Conservation (phyloP, 768 basidiomycete genomes). For the Astraeus odoratus region DNA sequence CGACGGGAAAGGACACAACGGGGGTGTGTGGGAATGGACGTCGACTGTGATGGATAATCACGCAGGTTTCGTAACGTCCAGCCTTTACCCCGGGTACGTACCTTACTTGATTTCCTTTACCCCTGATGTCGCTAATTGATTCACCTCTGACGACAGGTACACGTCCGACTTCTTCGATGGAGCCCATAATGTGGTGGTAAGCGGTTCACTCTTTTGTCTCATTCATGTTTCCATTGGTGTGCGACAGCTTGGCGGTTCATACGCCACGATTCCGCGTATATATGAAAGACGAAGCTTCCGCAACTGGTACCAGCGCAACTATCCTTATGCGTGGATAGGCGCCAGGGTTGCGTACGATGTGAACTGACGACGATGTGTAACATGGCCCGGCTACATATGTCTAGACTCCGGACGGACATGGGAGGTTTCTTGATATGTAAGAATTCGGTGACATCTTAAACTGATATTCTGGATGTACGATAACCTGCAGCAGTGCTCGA, state of each 20-base stretch:
- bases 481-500: too few species aligned
- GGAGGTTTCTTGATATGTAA: not conserved
- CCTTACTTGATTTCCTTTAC: not conserved
- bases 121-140: not conserved
- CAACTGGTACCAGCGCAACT: constrained; percentile 92
- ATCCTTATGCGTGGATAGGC: constrained; percentile 84
- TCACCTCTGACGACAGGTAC: constrained; percentile 37
- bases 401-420: too few species aligned
- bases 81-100: constrained; percentile 78
- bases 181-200: constrained; percentile 79
- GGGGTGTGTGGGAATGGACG: constrained; percentile 99
- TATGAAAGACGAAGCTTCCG: constrained; percentile 68
- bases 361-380: not conserved
- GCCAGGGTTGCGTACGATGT: constrained; percentile 59
- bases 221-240: not conserved
- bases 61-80: constrained; percentile 71
- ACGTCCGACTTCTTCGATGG: constrained; percentile 90
- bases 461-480: too few species aligned
- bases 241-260: constrained; percentile 81
- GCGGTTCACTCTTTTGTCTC: constrained; percentile 24
- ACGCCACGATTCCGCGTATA: constrained; percentile 76
- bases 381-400: too few species aligned
- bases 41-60: constrained; percentile 64
- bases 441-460: too few species aligned
- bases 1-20: constrained; percentile 70